Evolutionary conservation across 306 rosid genomes (phyloP).

Genomic region (Pterocarpus macrocarpus): DNA sequence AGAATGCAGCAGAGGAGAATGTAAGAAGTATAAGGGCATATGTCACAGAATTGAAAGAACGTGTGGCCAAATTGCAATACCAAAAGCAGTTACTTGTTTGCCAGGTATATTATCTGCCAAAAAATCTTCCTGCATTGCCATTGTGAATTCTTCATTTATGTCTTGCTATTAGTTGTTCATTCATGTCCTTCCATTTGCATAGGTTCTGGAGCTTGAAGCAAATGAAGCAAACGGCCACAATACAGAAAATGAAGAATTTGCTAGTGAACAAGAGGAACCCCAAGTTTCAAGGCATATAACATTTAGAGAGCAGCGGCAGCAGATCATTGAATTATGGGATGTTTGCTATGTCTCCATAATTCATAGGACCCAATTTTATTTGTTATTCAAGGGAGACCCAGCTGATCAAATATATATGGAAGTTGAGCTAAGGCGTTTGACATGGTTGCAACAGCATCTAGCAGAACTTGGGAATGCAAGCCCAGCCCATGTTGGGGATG

Average conservation of each 20-base stretch:
- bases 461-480: conserved; percentile 92
- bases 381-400: conserved; percentile 92
- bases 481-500: conserved; percentile 88
- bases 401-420: conserved; percentile 97
- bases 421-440: conserved; percentile 94
- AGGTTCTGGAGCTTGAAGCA: conserved; percentile 99
- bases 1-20: conserved; percentile 99
- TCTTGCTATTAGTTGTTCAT: conserved; percentile 10
- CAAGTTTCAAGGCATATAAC: conserved; percentile 85
- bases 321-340: conserved; percentile 94
- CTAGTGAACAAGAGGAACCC: conserved; percentile 64
- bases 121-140: conserved; percentile 1
- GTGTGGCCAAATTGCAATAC: conserved; percentile 97
- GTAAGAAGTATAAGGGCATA: conserved; percentile 96
- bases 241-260: conserved; percentile 70
- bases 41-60: conserved; percentile 98
- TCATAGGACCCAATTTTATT: conserved; percentile 94
- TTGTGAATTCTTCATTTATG: conserved; percentile 24
- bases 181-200: conserved; percentile 21
- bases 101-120: conserved; percentile 68
- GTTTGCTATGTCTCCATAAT: conserved; percentile 89
- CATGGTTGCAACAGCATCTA: conserved; percentile 94
- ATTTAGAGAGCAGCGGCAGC: conserved; percentile 83
- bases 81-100: conserved; percentile 98
- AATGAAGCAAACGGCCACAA: conserved; percentile 89